These are phyloP conservation scores for Pleomassaria siparia DNA, from an alignment of 2,329 filamentous ascomycete genomes.

Conservation along the genomic window DNA sequence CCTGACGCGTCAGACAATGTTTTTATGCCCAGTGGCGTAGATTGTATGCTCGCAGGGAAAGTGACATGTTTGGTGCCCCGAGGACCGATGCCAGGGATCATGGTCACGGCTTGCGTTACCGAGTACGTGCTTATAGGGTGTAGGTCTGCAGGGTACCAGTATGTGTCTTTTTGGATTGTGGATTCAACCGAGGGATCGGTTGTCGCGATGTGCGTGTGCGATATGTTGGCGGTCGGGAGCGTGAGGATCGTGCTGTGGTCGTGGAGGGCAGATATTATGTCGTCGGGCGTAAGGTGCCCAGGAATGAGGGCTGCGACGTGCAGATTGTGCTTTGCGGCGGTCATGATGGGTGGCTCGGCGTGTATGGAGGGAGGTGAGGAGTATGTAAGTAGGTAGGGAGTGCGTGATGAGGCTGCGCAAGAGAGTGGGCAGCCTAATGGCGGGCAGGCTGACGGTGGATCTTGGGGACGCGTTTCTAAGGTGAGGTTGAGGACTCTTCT, in stretches of 20 bases:
- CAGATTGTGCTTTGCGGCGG: slow-evolving; percentile 32
- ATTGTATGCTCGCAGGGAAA: slow-evolving; percentile 36
- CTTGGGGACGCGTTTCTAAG: too few species aligned
- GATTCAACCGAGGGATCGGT: slow-evolving; percentile 25
- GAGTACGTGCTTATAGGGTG: slow-evolving; percentile 29
- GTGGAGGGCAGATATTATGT: slow-evolving; percentile 35
- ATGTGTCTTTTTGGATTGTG: slow-evolving; percentile 37
- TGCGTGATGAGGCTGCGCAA: too few species aligned
- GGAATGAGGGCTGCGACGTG: slow-evolving; percentile 35
- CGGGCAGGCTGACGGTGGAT: too few species aligned
- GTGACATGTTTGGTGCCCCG: slow-evolving; percentile 34
- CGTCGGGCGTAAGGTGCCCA: slow-evolving; percentile 22
- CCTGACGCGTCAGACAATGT: slow-evolving; percentile 35
- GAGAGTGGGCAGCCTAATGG: too few species aligned
- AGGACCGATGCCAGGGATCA: slow-evolving; percentile 33
- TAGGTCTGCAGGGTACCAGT: slow-evolving; percentile 37
- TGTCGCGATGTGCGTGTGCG: slow-evolving; percentile 26
- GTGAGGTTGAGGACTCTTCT: too few species aligned
- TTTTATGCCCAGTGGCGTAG: slow-evolving; percentile 35
- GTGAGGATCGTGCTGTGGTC: slow-evolving; percentile 37
- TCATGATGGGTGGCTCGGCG: slow-evolving; percentile 2
- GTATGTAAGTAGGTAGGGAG: background rate
- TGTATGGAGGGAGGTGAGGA: background rate
- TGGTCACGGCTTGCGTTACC: slow-evolving; percentile 34
- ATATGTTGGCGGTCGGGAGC: slow-evolving; percentile 35